These are phyloP conservation scores for Podospora pseudopauciseta DNA, from an alignment of 495 filamentous ascomycete species.

Conservation along the genomic window DNA sequence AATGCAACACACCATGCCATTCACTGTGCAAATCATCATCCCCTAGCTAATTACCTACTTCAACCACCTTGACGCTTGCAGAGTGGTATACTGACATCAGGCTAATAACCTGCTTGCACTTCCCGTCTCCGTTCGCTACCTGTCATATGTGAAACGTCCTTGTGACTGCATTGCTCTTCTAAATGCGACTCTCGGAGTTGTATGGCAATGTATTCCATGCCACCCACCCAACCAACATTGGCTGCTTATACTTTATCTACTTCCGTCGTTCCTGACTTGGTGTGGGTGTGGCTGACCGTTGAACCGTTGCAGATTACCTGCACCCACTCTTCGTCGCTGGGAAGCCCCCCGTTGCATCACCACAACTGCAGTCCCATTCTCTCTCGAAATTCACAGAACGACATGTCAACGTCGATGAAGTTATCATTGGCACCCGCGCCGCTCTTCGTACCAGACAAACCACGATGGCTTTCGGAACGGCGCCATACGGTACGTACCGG, in stretches of 20 bases:
- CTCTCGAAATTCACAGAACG: background rate
- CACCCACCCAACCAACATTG: background rate
- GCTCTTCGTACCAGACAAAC: background rate
- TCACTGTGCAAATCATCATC: background rate
- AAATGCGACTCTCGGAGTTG: background rate
- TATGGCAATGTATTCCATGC: background rate
- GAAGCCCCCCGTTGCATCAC: background rate
- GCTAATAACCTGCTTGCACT: background rate
- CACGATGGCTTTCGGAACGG: background rate
- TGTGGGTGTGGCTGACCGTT: background rate
- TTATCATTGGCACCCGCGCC: background rate
- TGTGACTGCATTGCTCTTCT: background rate
- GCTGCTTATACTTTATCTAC: background rate
- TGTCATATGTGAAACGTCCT: background rate
- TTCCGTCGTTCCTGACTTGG: background rate
- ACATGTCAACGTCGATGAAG: background rate
- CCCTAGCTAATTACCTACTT: background rate
- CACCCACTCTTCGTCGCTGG: background rate
- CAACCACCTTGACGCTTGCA: background rate
- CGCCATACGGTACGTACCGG: background rate
- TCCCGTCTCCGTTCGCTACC: background rate
- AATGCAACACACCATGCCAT: background rate
- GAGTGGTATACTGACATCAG: background rate
- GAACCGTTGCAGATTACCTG: background rate
- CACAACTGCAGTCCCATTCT: background rate